Evolutionary conservation across 2,329 filamentous ascomycete species (phyloP).

Genomic region (Aspergillus ibericus): DNA sequence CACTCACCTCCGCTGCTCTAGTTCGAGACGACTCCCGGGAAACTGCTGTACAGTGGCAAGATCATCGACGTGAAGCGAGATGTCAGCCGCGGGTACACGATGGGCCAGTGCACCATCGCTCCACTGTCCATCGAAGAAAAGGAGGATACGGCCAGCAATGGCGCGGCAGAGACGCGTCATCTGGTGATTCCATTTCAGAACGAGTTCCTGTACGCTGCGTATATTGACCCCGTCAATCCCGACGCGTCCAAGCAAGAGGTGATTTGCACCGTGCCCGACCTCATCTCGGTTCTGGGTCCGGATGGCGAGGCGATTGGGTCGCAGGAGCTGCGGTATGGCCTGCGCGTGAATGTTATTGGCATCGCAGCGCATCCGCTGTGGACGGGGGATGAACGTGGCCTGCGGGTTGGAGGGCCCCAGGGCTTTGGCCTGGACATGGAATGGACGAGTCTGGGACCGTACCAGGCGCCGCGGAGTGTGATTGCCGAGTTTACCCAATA

Average conservation of each 20-base stretch:
- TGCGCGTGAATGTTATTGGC: conserved; percentile 53
- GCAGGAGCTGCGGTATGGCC: conserved; percentile 53
- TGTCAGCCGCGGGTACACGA: conserved; percentile 41
- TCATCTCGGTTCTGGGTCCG: conserved; percentile 41
- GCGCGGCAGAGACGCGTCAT: conserved; percentile 4
- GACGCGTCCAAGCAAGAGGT: not conserved
- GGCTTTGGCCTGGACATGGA: conserved; percentile 33
- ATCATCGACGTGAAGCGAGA: conserved; percentile 46
- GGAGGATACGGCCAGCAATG: conserved; percentile 11
- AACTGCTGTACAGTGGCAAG: conserved; percentile 48
- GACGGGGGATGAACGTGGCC: conserved; percentile 39
- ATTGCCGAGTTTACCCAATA: conserved; percentile 3
- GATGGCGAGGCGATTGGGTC: conserved; percentile 54
- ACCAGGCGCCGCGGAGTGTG: conserved; percentile 21
- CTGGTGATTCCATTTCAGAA: not conserved
- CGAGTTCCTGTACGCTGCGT: not conserved
- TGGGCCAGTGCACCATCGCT: conserved; percentile 32
- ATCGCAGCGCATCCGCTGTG: conserved; percentile 53
- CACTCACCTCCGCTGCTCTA: not conserved
- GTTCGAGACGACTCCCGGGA: conserved; percentile 33
- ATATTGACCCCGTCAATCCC: not conserved
- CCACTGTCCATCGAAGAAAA: conserved; percentile 27
- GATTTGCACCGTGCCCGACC: conserved; percentile 35
- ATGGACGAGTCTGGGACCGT: conserved; percentile 23
- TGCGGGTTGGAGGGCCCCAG: conserved; percentile 43